phyloP scores from a whole-genome alignment of 805 yeast genomes.

The Zygotorulaspora chibaensis region DNA sequence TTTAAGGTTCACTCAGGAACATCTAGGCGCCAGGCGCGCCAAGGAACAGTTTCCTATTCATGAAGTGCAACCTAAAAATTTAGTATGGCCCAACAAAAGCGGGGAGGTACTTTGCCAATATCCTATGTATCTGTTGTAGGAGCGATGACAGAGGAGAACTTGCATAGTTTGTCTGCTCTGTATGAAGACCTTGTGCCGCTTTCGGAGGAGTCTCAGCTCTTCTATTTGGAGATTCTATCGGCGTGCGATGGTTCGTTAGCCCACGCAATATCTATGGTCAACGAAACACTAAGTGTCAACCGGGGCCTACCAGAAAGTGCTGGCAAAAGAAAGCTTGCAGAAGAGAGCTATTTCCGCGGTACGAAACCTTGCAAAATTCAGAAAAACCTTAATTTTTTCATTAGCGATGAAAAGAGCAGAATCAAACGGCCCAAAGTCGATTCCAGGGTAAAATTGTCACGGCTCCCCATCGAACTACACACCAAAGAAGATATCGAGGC shows the following conservation, averaged over 20 bases:
- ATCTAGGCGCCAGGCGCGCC: not conserved
- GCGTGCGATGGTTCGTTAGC: slow-evolving; percentile 52
- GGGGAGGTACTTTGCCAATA: not conserved
- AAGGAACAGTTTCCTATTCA: too few species aligned
- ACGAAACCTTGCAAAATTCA: slow-evolving; percentile 20
- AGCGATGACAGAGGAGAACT: slow-evolving; percentile 38
- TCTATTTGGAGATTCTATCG: slow-evolving; percentile 44
- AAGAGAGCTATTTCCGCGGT: not conserved
- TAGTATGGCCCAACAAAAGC: not conserved
- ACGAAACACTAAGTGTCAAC: slow-evolving; percentile 30
- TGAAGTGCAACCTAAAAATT: not conserved
- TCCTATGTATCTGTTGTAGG: not conserved
- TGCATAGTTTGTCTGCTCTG: slow-evolving; percentile 34
- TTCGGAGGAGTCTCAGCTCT: slow-evolving; percentile 33
- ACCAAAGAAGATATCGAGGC: slow-evolving; percentile 49
- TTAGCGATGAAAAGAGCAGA: slow-evolving; percentile 10
- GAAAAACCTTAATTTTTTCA: slow-evolving; percentile 15
- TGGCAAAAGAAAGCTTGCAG: slow-evolving; percentile 9
- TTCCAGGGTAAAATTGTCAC: slow-evolving; percentile 9
- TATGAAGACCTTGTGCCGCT: slow-evolving; percentile 41
- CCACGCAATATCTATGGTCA: slow-evolving; percentile 40
- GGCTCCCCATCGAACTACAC: slow-evolving; percentile 40
- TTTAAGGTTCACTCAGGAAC: not conserved
- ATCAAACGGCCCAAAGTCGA: slow-evolving; percentile 15
- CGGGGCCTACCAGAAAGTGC: not conserved